Percentiles rank a stretch among this genome's conserved stretches.
Conservation (phyloP, 2,329 filamentous ascomycete genomes). For the Aspergillus fumigatus region DNA sequence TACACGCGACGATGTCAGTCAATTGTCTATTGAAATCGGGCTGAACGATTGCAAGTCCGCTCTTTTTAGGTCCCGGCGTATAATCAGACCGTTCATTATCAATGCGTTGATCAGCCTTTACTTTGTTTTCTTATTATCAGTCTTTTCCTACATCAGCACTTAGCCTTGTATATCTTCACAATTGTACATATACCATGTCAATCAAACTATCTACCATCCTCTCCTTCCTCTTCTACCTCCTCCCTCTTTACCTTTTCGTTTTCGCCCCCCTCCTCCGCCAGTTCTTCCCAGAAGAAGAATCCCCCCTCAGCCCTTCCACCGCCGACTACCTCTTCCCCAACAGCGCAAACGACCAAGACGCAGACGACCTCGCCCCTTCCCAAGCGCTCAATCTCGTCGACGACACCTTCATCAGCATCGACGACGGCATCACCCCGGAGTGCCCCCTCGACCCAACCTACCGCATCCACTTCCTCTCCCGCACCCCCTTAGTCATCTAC, state of each 20-base stretch:
- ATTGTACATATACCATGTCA: not conserved
- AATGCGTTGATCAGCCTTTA: not conserved
- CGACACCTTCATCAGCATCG: slow-evolving; percentile 31
- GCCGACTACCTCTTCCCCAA: not conserved
- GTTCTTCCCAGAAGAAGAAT: slow-evolving; percentile 10
- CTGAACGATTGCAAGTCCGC: not conserved
- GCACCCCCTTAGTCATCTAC: slow-evolving; percentile 55
- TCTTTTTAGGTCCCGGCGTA: not conserved
- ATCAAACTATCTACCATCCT: slow-evolving; percentile 27
- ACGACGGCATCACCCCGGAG: slow-evolving; percentile 25
- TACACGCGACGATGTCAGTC: not conserved
- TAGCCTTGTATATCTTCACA: not conserved
- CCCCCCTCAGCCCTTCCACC: too few species aligned
- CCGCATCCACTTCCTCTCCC: slow-evolving; percentile 47
- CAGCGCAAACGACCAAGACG: slow-evolving; percentile 1
- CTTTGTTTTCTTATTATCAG: not conserved
- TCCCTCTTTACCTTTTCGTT: slow-evolving; percentile 35
- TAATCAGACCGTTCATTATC: not conserved
- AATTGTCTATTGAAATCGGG: not conserved
- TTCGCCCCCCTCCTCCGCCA: slow-evolving; percentile 29
- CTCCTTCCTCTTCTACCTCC: slow-evolving; percentile 32
- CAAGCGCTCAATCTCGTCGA: slow-evolving; percentile 22
- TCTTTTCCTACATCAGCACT: not conserved
- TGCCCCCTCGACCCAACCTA: slow-evolving; percentile 25
- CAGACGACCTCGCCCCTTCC: slow-evolving; percentile 1